phyloP scores from a whole-genome alignment of 192 early-diverging fungal species.

The Powellomyces hirtus region DNA sequence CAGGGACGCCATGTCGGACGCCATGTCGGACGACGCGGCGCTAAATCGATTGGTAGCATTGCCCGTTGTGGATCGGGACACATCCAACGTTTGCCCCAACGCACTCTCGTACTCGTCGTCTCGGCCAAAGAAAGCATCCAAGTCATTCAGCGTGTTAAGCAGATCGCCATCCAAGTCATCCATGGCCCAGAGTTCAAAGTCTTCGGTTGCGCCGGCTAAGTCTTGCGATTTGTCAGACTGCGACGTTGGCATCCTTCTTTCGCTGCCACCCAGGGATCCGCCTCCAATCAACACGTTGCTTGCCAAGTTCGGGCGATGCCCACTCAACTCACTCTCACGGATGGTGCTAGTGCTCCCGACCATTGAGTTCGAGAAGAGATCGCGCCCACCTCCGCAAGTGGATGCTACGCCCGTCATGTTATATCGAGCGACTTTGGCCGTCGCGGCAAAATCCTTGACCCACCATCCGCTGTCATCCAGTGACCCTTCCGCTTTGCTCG shows the following conservation, averaged over 20 bases:
- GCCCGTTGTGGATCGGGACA: neutral
- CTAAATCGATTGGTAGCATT: neutral
- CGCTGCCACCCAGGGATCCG: neutral
- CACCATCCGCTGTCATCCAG: constrained; percentile 36
- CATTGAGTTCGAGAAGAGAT: neutral
- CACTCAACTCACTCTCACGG: neutral
- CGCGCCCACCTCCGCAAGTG: constrained; percentile 33
- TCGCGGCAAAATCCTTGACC: constrained; percentile 16
- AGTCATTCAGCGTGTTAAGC: constrained; percentile 27
- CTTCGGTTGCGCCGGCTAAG: neutral
- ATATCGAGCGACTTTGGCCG: constrained; percentile 35
- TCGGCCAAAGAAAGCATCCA: constrained; percentile 33
- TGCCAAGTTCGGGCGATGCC: too few species aligned
- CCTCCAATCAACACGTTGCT: constrained; percentile 16
- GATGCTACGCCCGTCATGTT: constrained; percentile 39
- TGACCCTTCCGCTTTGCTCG: neutral
- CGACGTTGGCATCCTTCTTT: neutral
- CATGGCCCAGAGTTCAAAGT: neutral
- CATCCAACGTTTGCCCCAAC: neutral
- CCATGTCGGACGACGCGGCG: neutral
- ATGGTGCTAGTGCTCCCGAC: neutral
- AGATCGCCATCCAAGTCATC: constrained; percentile 21
- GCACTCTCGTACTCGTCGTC: constrained; percentile 7
- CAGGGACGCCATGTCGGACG: too few species aligned
- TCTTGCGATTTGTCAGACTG: neutral